Conservation (phyloP, 441 rosid genomes). For the Pelargonium citronellum region DNA sequence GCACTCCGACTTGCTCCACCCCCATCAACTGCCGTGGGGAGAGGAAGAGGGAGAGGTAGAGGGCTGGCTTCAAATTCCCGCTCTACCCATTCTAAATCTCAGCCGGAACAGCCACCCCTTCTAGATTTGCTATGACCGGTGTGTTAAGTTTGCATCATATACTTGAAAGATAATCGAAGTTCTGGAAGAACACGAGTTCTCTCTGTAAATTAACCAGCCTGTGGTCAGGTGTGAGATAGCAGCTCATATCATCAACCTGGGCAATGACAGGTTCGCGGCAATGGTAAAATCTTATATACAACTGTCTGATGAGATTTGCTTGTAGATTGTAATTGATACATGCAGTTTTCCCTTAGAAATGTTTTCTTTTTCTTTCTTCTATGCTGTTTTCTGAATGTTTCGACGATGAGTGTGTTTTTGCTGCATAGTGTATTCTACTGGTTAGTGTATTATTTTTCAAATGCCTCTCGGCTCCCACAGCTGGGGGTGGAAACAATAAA, state of each 20-base stretch:
- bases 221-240: background rate
- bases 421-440: background rate
- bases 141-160: background rate
- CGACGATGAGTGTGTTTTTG: background rate
- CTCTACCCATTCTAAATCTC: slow-evolving; percentile 37
- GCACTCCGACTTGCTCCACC: slow-evolving; percentile 81
- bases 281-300: background rate
- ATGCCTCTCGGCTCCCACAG: background rate
- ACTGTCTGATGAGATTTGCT: background rate
- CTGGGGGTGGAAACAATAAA: background rate
- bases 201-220: too few species aligned
- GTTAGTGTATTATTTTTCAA: slow-evolving; percentile 3
- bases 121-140: slow-evolving; percentile 55
- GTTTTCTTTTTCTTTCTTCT: background rate
- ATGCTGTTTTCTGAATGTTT: background rate
- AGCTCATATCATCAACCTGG: background rate
- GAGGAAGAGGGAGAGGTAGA: slow-evolving; percentile 60
- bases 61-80: slow-evolving; percentile 36
- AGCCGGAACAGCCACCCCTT: slow-evolving; percentile 55
- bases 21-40: slow-evolving; percentile 57
- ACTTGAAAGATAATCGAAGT: background rate
- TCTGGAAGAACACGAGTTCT: background rate
- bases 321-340: background rate
- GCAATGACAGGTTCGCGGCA: background rate
- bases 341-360: background rate